These are phyloP conservation scores for Puccinia sorghi DNA, from an alignment of 1,284 basidiomycete species.

Conservation along the genomic window DNA sequence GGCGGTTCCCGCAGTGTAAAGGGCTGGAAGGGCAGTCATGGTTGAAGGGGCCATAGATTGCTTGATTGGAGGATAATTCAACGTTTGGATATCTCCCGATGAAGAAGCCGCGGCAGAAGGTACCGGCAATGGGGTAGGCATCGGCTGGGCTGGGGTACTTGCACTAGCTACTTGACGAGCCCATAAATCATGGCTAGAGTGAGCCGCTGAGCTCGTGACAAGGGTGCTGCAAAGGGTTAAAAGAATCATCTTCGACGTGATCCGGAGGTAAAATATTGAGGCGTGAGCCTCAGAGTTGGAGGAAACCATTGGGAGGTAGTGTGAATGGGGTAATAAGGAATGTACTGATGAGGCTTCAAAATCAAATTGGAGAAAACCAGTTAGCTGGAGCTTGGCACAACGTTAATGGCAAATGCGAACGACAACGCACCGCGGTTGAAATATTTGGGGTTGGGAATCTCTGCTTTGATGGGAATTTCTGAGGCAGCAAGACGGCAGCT, in stretches of 20 bases:
- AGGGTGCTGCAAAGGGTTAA: conserved; percentile 17
- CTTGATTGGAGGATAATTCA: conserved; percentile 30
- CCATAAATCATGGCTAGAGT: neutral
- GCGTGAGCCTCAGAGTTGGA: neutral
- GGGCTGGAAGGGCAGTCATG: conserved; percentile 63
- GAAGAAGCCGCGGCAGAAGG: neutral
- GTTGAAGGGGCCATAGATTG: conserved; percentile 60
- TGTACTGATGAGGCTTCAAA: neutral
- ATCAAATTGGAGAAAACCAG: neutral
- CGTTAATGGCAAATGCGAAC: neutral
- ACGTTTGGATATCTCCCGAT: conserved; percentile 22
- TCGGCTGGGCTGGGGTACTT: neutral
- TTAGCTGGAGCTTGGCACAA: neutral
- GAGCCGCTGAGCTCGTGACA: neutral
- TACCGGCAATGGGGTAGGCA: conserved; percentile 1
- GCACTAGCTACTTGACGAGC: neutral
- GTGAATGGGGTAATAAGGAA: conserved; percentile 5
- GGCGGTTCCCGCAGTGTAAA: conserved; percentile 66
- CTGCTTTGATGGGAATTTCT: neutral
- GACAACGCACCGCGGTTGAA: neutral
- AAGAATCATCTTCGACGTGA: conserved; percentile 4
- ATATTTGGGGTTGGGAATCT: neutral
- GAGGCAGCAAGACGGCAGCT: neutral
- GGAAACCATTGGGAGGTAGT: neutral
- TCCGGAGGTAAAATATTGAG: neutral